phyloP scores from a whole-genome alignment of 139 green algal genomes.

The Tetraselmis chui region DNA sequence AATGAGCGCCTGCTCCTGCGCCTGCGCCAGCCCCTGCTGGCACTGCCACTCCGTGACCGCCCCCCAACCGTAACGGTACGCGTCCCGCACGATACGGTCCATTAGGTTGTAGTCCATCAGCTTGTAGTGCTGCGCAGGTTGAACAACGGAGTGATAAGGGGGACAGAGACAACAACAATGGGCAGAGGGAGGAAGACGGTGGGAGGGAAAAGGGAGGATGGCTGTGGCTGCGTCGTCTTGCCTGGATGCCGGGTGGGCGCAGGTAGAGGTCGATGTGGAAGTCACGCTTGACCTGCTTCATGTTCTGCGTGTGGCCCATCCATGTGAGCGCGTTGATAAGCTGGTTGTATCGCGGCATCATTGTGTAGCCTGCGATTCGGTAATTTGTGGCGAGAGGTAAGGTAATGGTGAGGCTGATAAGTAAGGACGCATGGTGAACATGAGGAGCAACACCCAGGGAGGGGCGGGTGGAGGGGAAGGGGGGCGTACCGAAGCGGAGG shows the following conservation, averaged over 20 bases:
- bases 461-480: background rate
- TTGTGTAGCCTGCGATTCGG: slow-evolving; percentile 14
- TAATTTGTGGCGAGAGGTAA: too few species aligned
- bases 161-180: background rate
- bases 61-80: slow-evolving; percentile 42
- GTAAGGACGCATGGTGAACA: too few species aligned
- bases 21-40: slow-evolving; percentile 18
- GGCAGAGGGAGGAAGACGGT: too few species aligned
- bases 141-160: background rate
- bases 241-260: slow-evolving; percentile 48
- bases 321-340: slow-evolving; percentile 56
- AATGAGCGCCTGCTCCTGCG: slow-evolving; percentile 14
- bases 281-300: slow-evolving; percentile 42
- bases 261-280: slow-evolving; percentile 75
- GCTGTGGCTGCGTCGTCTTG: background rate
- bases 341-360: slow-evolving; percentile 38
- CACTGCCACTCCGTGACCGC: slow-evolving; percentile 45
- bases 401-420: too few species aligned
- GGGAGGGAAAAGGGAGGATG: background rate
- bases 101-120: slow-evolving; percentile 65
- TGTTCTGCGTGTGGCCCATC: slow-evolving; percentile 58
- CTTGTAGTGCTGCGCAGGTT: slow-evolving; percentile 22
- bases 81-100: slow-evolving; percentile 56
- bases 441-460: background rate
- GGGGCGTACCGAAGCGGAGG: slow-evolving; percentile 16